Base-by-base conservation (phyloP, 2,329 filamentous ascomycete genomes). In the Teratosphaeria zuluensis region DNA sequence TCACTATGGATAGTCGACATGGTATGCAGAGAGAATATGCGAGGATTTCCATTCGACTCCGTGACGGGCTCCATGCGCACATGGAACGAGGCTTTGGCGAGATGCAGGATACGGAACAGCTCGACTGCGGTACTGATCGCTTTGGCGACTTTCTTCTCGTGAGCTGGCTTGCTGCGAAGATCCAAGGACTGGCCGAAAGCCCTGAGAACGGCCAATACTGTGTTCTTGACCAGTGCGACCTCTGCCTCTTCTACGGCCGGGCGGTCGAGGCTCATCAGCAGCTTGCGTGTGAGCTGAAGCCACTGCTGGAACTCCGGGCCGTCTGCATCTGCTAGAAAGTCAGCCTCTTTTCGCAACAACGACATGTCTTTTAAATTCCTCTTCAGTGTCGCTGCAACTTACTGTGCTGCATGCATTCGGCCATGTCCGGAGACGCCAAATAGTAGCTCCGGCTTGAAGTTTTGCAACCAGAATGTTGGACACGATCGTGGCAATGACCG, bases 251-350 rank as follows among this genome's bases (percentile, higher is more conserved):
- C 30, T 6, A 54, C 3, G 8, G 54, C 54, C 16, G 38, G 19
- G 19, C 38, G n/a, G 19, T 56, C 32, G 8, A 31, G n/a, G 5
- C 12, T 11, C 11, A 19, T 19, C 19, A 59, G 11, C 19, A 59
- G 24, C 38, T 48, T 59, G 30, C 48, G 54, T 31, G 58, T 59
- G 1, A 32, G 54, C 24, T 53, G 21, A 8, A 59, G 54, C 58
- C 58, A 59, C 4, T 38, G 31, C 24, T 58, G 52, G 42, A 46
- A 42, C 11, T 32, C 38, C 11, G 21, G 24, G 9, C 11, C 21
- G 52, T 54, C 42, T 11, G 12, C n/a, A 16, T 48, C 56, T 58
- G 51, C 51, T 19, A 1, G 3, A 2, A 30, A 30, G 48, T 53
- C 12, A 53, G 51, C 51, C 3, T 30, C 24, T 3, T 14, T 30